phyloP scores from a whole-genome alignment of 352 stramenopile genomes.

The Phytophthora colocasiae region DNA sequence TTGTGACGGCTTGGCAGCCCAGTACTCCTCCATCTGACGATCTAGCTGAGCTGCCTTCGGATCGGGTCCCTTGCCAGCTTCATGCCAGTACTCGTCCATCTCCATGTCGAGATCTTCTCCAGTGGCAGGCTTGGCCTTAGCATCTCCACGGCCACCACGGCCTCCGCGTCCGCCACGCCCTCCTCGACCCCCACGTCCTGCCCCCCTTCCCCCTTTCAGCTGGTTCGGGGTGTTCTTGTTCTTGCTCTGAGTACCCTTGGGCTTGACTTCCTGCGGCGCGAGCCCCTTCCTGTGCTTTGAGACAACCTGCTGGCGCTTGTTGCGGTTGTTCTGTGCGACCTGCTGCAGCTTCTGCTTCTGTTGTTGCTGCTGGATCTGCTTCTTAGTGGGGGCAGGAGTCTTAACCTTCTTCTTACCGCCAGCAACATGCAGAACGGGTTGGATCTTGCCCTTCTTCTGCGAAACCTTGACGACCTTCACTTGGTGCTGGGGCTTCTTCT shows the following conservation, averaged over 20 bases:
- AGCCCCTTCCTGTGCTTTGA: conserved; percentile 80
- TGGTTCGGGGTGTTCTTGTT: conserved; percentile 38
- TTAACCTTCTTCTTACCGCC: conserved; percentile 37
- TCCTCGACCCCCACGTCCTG: conserved; percentile 36
- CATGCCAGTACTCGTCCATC: conserved; percentile 91
- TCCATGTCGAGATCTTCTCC: conserved; percentile 87
- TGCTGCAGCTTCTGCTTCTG: conserved; percentile 75
- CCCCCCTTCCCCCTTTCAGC: conserved; percentile 38
- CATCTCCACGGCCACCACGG: conserved; percentile 37
- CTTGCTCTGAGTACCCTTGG: conserved; percentile 44
- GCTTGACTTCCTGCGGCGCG: conserved; percentile 34
- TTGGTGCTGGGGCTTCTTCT: conserved; percentile 43
- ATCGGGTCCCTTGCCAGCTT: conserved; percentile 89
- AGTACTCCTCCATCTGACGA: conserved; percentile 91
- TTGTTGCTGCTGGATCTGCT: conserved; percentile 50
- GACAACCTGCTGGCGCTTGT: conserved; percentile 79
- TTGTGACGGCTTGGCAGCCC: conserved; percentile 78
- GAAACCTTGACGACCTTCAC: conserved; percentile 46
- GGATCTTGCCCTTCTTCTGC: conserved; percentile 35
- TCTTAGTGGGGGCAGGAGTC: conserved; percentile 17
- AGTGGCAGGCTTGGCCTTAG: conserved; percentile 58
- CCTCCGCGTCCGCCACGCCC: conserved; percentile 38
- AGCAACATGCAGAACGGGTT: conserved; percentile 29
- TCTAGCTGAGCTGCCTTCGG: conserved; percentile 82
- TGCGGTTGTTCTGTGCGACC: conserved; percentile 64